Evolutionary conservation across 306 rosid genomes (phyloP).

Genomic region (Cucumis melo): DNA sequence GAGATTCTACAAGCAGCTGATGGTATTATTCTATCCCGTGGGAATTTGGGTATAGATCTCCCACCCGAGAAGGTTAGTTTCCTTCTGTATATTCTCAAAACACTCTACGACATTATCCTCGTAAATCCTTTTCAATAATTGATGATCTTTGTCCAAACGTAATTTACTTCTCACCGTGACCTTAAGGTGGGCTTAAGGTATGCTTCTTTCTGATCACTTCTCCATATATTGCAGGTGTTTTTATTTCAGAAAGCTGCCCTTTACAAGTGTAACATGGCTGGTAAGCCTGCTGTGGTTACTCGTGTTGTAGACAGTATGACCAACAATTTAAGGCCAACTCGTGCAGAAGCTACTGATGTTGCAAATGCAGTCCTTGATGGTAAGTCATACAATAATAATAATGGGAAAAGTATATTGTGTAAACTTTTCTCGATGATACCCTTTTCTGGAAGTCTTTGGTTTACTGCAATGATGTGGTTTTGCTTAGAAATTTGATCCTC

Average conservation of each 20-base stretch:
- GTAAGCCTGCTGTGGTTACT: slow-evolving; percentile 98
- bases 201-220: slow-evolving; percentile 2
- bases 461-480: not conserved
- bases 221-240: slow-evolving; percentile 53
- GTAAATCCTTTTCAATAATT: not conserved
- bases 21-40: slow-evolving; percentile 45
- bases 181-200: not conserved
- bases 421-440: not conserved
- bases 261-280: slow-evolving; percentile 96
- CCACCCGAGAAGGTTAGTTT: slow-evolving; percentile 41
- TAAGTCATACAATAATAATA: slow-evolving; percentile 12
- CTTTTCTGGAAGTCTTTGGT: not conserved
- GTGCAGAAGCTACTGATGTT: slow-evolving; percentile 99
- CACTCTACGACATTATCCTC: not conserved
- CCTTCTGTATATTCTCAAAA: not conserved
- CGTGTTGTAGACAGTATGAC: slow-evolving; percentile 99
- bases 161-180: not conserved
- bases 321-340: slow-evolving; percentile 94
- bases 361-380: slow-evolving; percentile 99
- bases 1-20: slow-evolving; percentile 48
- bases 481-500: not conserved
- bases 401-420: not conserved
- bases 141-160: not conserved
- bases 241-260: slow-evolving; percentile 95
- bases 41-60: slow-evolving; percentile 45